These are phyloP conservation scores for Cyberlindnera sargentensis DNA, from an alignment of 805 yeast genomes.

Conservation along the genomic window DNA sequence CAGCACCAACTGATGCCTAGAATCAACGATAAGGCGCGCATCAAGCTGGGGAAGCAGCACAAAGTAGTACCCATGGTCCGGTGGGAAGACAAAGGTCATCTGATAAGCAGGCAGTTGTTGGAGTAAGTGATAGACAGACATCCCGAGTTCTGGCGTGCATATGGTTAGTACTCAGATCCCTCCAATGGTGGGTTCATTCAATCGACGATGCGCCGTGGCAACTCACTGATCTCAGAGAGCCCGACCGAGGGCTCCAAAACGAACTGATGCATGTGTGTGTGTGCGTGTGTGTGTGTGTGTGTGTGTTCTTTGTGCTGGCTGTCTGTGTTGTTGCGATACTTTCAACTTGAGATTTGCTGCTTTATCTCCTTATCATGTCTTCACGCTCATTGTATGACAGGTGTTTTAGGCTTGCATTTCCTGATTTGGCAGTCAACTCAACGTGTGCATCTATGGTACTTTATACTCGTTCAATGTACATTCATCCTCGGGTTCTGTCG, in stretches of 20 bases:
- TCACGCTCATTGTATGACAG: too few species aligned
- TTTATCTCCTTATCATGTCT: too few species aligned
- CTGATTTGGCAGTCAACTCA: too few species aligned
- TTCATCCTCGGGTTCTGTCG: too few species aligned
- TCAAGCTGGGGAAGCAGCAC: conserved; percentile 4
- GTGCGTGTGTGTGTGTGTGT: not conserved
- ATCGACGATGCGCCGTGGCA: too few species aligned
- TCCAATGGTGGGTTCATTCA: too few species aligned
- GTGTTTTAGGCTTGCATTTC: too few species aligned
- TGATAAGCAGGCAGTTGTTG: conserved; percentile 3
- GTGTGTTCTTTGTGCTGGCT: not conserved
- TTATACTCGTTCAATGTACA: too few species aligned
- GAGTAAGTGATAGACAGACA: conserved; percentile 6
- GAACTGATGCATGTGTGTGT: conserved; percentile 2
- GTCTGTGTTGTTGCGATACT: not conserved
- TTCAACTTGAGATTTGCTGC: too few species aligned
- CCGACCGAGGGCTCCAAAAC: conserved; percentile 7
- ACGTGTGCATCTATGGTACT: too few species aligned
- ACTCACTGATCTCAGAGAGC: conserved; percentile 9
- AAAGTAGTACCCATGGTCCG: not conserved
- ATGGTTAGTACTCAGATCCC: not conserved
- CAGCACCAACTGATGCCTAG: conserved; percentile 6
- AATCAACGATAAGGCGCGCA: conserved; percentile 6
- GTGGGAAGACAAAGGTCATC: conserved; percentile 1
- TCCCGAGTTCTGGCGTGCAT: conserved; percentile 6